Conservation (phyloP, 2,329 filamentous ascomycete genomes). For the Fonsecaea multimorphosa region DNA sequence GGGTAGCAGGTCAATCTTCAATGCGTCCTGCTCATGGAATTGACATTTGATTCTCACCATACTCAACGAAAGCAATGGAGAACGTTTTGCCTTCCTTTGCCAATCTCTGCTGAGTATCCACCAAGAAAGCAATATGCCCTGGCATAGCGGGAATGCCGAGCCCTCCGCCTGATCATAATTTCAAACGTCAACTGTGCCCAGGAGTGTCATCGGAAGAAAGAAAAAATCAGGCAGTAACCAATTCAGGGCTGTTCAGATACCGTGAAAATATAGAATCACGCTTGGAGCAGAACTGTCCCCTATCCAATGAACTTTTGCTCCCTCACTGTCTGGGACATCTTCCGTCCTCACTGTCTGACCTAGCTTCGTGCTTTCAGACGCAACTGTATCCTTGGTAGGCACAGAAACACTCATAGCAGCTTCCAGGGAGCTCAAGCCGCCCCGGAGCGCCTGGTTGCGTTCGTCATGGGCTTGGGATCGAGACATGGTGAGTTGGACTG, state of each 20-base stretch:
- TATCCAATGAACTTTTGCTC: constrained; percentile 23
- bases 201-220: not conserved
- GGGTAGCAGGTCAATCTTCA: not conserved
- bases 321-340: constrained; percentile 20
- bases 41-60: constrained; percentile 11
- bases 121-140: constrained; percentile 13
- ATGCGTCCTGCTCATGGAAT: not conserved
- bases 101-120: not conserved
- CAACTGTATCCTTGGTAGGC: not conserved
- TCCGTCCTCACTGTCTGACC: not conserved
- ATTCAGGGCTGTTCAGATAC: not conserved
- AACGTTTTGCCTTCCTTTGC: constrained; percentile 5
- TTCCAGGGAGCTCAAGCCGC: not conserved
- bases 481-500: constrained; percentile 7
- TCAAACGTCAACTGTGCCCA: not conserved
- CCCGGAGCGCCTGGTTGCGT: constrained; percentile 4
- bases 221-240: not conserved
- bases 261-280: constrained; percentile 27
- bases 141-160: constrained; percentile 19
- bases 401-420: not conserved
- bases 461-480: constrained; percentile 12
- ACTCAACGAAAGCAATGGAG: constrained; percentile 17
- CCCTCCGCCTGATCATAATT: constrained; percentile 15
- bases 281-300: constrained; percentile 16
- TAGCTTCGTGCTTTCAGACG: not conserved